Conservation (phyloP, 768 basidiomycete genomes). For the Russula vinacea region DNA sequence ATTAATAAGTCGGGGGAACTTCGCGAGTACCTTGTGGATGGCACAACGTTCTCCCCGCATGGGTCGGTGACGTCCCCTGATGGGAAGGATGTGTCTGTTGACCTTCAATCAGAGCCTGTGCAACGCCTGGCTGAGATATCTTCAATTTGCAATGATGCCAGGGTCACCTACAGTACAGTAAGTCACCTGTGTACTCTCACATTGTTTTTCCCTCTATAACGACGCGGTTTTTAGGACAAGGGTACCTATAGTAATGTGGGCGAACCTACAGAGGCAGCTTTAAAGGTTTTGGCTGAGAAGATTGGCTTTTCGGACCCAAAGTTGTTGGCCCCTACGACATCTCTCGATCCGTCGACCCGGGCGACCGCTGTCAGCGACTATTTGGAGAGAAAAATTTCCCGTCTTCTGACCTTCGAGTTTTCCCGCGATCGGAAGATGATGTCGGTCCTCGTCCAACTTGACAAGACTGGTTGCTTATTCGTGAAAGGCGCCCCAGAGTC, state of each 20-base stretch:
- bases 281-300: slow-evolving; percentile 94
- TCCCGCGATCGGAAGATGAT: slow-evolving; percentile 98
- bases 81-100: slow-evolving; percentile 55
- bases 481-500: slow-evolving; percentile 97
- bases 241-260: slow-evolving; percentile 77
- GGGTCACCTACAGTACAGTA: slow-evolving; percentile 78
- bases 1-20: slow-evolving; percentile 53
- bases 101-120: slow-evolving; percentile 64
- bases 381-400: slow-evolving; percentile 69
- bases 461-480: slow-evolving; percentile 71
- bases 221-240: slow-evolving; percentile 58
- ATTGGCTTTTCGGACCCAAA: slow-evolving; percentile 69
- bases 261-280: slow-evolving; percentile 95
- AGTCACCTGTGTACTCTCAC: slow-evolving; percentile 32
- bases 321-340: slow-evolving; percentile 52
- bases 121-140: slow-evolving; percentile 88
- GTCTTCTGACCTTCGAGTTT: slow-evolving; percentile 95
- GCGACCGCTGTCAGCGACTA: slow-evolving; percentile 82
- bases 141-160: slow-evolving; percentile 93
- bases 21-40: slow-evolving; percentile 79
- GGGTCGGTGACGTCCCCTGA: slow-evolving; percentile 68
- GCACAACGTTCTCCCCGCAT: slow-evolving; percentile 85
- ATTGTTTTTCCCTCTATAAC: slow-evolving; percentile 18
- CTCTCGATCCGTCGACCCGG: slow-evolving; percentile 57
- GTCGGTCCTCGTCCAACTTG: slow-evolving; percentile 84